Evolutionary conservation across 495 filamentous ascomycete species (phyloP).

Genomic region (Xylaria venustula): DNA sequence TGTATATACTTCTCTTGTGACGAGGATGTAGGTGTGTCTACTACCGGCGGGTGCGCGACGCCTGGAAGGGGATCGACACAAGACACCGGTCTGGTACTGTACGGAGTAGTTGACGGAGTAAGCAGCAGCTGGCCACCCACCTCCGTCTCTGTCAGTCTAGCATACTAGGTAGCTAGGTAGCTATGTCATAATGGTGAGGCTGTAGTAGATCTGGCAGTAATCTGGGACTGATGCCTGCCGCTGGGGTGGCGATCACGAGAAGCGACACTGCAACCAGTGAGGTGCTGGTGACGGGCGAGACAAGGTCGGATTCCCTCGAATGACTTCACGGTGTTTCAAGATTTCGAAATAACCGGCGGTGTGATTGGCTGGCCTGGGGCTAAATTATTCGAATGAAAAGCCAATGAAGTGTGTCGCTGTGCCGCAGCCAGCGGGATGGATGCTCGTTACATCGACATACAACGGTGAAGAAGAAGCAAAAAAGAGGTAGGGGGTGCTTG

Average conservation of each 20-base stretch:
- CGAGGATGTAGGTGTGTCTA: too few relatives aligned
- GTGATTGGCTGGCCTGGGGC: conserved; percentile 2
- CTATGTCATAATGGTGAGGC: background rate
- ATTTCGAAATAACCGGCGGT: background rate
- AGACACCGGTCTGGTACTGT: too few relatives aligned
- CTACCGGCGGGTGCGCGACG: too few relatives aligned
- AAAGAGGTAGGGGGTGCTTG: conserved; percentile 1
- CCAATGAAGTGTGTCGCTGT: conserved; percentile 3
- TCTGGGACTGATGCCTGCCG: background rate
- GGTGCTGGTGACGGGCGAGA: conserved; percentile 4
- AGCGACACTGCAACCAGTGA: background rate
- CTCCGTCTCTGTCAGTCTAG: too few relatives aligned
- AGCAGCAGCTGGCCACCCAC: too few relatives aligned
- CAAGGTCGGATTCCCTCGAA: background rate
- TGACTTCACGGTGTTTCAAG: conserved; percentile 11
- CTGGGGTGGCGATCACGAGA: background rate
- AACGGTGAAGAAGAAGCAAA: conserved; percentile 8
- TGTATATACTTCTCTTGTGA: too few relatives aligned
- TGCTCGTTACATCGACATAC: conserved; percentile 1
- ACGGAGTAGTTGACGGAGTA: too few relatives aligned
- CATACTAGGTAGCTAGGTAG: too few relatives aligned
- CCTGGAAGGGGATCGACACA: background rate
- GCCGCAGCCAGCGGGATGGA: background rate
- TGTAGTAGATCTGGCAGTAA: too few relatives aligned
- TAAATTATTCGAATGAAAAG: conserved; percentile 1